Base-by-base conservation (phyloP, 495 filamentous ascomycete genomes). In the Filosporella fistucella region DNA sequence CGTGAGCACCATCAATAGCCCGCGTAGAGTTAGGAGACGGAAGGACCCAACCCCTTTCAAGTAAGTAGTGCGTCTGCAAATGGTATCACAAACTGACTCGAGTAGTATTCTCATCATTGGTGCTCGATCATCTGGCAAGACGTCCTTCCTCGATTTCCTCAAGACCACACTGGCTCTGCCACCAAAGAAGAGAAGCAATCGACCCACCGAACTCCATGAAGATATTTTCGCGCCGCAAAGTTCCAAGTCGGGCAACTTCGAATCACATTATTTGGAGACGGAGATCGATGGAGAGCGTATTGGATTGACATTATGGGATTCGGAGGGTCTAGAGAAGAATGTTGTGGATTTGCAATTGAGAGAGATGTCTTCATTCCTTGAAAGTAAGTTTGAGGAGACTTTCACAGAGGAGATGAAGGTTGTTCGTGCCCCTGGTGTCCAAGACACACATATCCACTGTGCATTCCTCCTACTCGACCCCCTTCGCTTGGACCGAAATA, bases 21-120 rank as follows among this genome's bases (percentile, higher is more conserved):
- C 93, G 34, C 81, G 93, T 51, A 81, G 93, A 59, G 83, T 97
- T 38, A 80, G 93, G 54, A 83, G 93, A 65, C 86, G 93, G 69
- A 96, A 93, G 74, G 93, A 98, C 60, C 93, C 93, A 17, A 96
- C 90, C 5, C 88, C 93, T 6, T 97, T 96, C 76, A 98, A 98
- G 93, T 98, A 72, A 78, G 91, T 73, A 59, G n/a, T 32, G 26
- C 24, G 28, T 24, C n/a, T 21, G 2, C 7, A n/a, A 17, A 42
- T 4, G 7, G 23, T 4, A 16, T 10, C 6, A 18, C 18, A 36
- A 9, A 29, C 52, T 58, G 26, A 58, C 40, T 8, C 33, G 43
- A 23, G 4, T 47, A 98, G 93, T 63, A 80, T 97, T 49, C 80
- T 98, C 46, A 84, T 98, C 44, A 77, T 97, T 54, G 93, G 93